Base-by-base conservation (phyloP, 129 eudicot genomes). In the Ambrosia artemisiifolia region DNA sequence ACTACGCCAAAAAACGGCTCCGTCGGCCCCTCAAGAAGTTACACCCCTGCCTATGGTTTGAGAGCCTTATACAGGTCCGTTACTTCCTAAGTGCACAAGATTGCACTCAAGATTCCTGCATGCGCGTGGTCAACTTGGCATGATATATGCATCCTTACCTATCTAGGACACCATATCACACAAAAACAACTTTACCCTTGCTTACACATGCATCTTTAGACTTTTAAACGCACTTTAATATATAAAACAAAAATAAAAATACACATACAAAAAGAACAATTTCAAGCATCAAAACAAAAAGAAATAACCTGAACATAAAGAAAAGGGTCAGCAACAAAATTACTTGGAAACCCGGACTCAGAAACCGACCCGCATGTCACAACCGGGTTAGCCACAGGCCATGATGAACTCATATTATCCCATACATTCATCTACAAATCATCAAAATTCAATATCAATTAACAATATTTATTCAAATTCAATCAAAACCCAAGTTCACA, bases 321-420 rank as follows among this genome's bases (percentile, higher is more conserved):
- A 78, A 92, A 92, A 19, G 97, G 97, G 59, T 92, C 97, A 30
- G 97, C 97, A 65, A 92, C 97, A 81, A 92, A 92, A 76, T 88
- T 92, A 76, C 96, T 86, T n/a, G 97, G 89, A 64, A 83, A 84
- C 19, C 96, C 97, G 35, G 86, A 73, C 65, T 78, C 83, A 43
- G 96, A 81, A 72, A 75, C 86, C 30, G 94, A 80, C 72, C 91
- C 97, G 69, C 97, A 92, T 34, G 96, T 85, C 69, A 92, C 71
- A 32, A 92, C 77, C 13, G 97, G 97, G 63, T 92, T 92, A 7
- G 97, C 96, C 50, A 92, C 96, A 3, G 97, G 96, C 96, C 97
- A 92, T 59, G 96, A 93, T 61, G 88, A 81, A 79, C 81, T 86
- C 46, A 70, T 77, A 51, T 92, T 81, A 77, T 63, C 83, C 87